Percentiles rank a stretch among this genome's conserved stretches.
Conservation (phyloP, 805 yeast species). For the Wickerhamia fluorescens region DNA sequence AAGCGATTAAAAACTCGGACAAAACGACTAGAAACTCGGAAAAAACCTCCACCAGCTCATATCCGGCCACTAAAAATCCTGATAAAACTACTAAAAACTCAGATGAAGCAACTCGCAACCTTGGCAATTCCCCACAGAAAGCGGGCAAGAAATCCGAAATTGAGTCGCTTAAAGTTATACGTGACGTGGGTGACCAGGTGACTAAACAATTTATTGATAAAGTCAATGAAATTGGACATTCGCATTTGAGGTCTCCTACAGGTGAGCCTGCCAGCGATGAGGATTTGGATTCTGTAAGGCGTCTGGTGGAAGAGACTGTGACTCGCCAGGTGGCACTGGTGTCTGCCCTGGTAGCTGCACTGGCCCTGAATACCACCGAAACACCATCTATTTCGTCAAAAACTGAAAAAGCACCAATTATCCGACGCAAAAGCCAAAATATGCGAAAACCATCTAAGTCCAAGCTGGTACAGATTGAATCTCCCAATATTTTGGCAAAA, state of each 20-base stretch:
- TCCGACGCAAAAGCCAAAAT: too few species aligned
- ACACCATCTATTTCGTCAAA: too few species aligned
- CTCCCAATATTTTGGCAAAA: too few species aligned
- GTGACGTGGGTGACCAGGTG: constrained; percentile 27
- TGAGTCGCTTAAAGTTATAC: constrained; percentile 14
- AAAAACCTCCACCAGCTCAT: too few species aligned
- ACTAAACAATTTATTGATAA: constrained; percentile 25
- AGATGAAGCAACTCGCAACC: too few species aligned
- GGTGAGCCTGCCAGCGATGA: constrained; percentile 10
- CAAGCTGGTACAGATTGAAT: too few species aligned
- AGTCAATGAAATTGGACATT: constrained; percentile 24
- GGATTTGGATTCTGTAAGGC: constrained; percentile 17
- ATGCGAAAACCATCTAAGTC: too few species aligned
- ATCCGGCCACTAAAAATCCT: neutral
- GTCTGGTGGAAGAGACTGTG: constrained; percentile 25
- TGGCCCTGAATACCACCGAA: too few species aligned
- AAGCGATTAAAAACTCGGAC: neutral
- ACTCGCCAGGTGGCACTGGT: constrained; percentile 17
- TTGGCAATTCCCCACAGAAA: too few species aligned
- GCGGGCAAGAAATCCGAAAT: too few species aligned
- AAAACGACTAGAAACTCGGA: neutral
- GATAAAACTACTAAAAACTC: too few species aligned
- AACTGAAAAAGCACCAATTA: too few species aligned
- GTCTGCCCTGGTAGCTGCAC: constrained; percentile 3
- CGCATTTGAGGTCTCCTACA: constrained; percentile 7